Percentiles rank a stretch among this genome's conserved stretches.
These are phyloP conservation scores for Xylaria sp. DNA, from an alignment of 2,329 filamentous ascomycete species.

Conservation along the genomic window DNA sequence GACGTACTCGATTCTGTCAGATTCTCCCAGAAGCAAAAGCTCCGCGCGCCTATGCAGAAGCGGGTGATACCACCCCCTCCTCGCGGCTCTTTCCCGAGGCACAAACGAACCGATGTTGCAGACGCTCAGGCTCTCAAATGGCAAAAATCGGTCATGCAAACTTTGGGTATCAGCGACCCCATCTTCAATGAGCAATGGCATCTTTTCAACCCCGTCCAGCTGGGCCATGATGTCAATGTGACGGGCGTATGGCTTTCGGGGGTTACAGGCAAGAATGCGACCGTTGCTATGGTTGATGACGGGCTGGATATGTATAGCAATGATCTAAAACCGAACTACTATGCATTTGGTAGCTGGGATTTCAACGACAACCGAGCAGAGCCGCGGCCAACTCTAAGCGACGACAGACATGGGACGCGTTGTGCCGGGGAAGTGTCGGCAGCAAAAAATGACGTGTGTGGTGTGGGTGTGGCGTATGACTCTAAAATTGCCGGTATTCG, in stretches of 20 bases:
- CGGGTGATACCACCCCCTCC: conserved; percentile 58
- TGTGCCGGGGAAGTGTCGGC: conserved; percentile 96
- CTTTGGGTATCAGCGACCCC: conserved; percentile 84
- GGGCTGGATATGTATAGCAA: conserved; percentile 95
- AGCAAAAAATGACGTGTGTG: conserved; percentile 91
- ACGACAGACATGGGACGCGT: conserved; percentile 91
- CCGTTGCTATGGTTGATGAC: conserved; percentile 95
- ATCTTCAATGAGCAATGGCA: conserved; percentile 98
- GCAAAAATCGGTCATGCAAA: conserved; percentile 69
- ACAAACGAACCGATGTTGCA: conserved; percentile 44
- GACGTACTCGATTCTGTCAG: conserved; percentile 79
- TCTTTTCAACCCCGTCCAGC: conserved; percentile 82
- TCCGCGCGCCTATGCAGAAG: conserved; percentile 65
- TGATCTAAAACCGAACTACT: conserved; percentile 94
- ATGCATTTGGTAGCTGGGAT: conserved; percentile 90
- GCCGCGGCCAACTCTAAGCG: conserved; percentile 82
- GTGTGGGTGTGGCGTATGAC: conserved; percentile 95
- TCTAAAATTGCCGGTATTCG: conserved; percentile 90
- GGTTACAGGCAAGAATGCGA: conserved; percentile 88
- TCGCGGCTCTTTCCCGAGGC: conserved; percentile 40
- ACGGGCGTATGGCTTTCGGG: conserved; percentile 91
- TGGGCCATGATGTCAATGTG: conserved; percentile 95
- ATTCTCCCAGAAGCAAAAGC: conserved; percentile 79
- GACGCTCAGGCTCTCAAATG: conserved; percentile 62
- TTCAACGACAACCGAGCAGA: conserved; percentile 88